Conservation (phyloP, 371 early-diverging fungal genomes). For the Phascolomyces articulosus region DNA sequence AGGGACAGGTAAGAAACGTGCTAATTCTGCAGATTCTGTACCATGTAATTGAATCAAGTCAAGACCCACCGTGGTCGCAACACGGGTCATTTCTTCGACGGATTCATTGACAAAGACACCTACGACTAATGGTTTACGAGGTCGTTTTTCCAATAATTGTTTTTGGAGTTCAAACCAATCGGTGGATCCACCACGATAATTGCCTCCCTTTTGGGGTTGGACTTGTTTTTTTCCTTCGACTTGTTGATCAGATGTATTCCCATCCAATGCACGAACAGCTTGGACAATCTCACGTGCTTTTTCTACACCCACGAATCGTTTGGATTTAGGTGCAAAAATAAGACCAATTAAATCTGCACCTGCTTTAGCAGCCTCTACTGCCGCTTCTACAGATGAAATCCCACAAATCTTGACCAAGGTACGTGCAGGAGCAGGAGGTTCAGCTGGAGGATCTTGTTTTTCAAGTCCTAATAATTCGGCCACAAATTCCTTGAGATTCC, state of each 20-base stretch:
- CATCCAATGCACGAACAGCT: slow-evolving; percentile 55
- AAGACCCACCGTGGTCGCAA: slow-evolving; percentile 68
- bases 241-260: slow-evolving; percentile 1
- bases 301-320: slow-evolving; percentile 64
- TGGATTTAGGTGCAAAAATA: slow-evolving; percentile 82
- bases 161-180: slow-evolving; percentile 69
- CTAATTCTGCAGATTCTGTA: slow-evolving; percentile 67
- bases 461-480: slow-evolving; percentile 58
- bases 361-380: slow-evolving; percentile 72
- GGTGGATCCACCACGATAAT: slow-evolving; percentile 1
- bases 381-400: slow-evolving; percentile 80
- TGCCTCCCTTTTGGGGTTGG: slow-evolving; percentile 1
- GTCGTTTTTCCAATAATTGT: slow-evolving; percentile 42
- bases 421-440: slow-evolving; percentile 5
- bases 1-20: slow-evolving; percentile 76
- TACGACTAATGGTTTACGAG: slow-evolving; percentile 78
- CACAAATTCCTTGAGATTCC: slow-evolving; percentile 77
- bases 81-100: slow-evolving; percentile 72
- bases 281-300: slow-evolving; percentile 67
- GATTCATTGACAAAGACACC: slow-evolving; percentile 93
- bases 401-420: slow-evolving; percentile 92
- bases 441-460: slow-evolving; percentile 26
- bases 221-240: neutral
- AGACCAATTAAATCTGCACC: slow-evolving; percentile 92
- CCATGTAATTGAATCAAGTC: slow-evolving; percentile 96